phyloP scores from a whole-genome alignment of 2,329 filamentous ascomycete genomes.

The Penicillium olsonii region DNA sequence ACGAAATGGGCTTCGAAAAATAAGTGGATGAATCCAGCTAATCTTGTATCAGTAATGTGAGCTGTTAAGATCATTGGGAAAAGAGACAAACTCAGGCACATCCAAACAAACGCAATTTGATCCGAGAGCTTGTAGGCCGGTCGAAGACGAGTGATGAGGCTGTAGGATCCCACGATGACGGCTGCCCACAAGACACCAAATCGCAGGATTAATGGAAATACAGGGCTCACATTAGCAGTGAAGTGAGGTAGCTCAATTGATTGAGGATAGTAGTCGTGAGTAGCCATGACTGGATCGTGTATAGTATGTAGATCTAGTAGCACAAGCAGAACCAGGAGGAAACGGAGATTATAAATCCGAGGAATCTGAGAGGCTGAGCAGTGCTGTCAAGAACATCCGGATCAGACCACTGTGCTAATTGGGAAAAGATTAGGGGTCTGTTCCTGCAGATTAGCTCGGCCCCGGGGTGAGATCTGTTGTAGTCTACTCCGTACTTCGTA shows the following conservation, averaged over 20 bases:
- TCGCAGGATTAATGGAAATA: constrained; percentile 56
- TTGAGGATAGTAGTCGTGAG: constrained; percentile 67
- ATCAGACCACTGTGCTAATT: not conserved
- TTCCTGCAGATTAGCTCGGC: too few species aligned
- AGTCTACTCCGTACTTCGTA: not conserved
- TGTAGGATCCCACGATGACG: constrained; percentile 57
- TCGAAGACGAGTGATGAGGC: constrained; percentile 52
- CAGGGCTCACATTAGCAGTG: constrained; percentile 61
- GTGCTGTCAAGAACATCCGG: not conserved
- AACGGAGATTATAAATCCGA: not conserved
- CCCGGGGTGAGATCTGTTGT: too few species aligned
- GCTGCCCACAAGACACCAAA: constrained; percentile 58
- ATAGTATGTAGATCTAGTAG: not conserved
- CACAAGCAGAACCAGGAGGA: not conserved
- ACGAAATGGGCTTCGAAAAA: constrained; percentile 82
- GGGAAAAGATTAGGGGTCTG: too few species aligned
- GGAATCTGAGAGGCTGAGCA: not conserved
- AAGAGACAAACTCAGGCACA: constrained; percentile 59
- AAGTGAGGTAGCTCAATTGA: constrained; percentile 60
- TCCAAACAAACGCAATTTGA: constrained; percentile 65
- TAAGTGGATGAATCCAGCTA: constrained; percentile 58
- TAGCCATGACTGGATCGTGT: not conserved
- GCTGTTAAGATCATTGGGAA: not conserved
- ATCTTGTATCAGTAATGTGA: not conserved
- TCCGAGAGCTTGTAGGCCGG: constrained; percentile 55